A percentile compares a stretch with the other conserved stretches of the same genome.
Evolutionary conservation across 352 stramenopile genomes (phyloP).

Genomic region (Phytopythium vexans): DNA sequence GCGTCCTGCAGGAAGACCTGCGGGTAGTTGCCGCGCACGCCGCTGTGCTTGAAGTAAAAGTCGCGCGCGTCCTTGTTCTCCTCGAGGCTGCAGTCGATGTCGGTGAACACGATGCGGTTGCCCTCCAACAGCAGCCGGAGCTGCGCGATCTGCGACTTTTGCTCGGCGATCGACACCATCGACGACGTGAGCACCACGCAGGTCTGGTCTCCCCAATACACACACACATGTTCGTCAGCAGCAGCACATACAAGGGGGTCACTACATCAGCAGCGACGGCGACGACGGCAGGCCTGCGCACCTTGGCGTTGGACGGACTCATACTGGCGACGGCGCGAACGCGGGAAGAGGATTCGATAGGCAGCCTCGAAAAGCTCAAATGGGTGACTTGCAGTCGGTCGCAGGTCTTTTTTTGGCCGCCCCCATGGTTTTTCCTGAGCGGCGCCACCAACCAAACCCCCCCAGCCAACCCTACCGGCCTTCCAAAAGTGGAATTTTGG

Average conservation of each 20-base stretch:
- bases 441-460: too few relatives aligned
- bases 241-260: not conserved
- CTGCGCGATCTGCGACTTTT: conserved; percentile 75
- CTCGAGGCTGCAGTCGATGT: conserved; percentile 79
- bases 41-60: conserved; percentile 72
- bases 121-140: conserved; percentile 68
- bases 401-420: too few relatives aligned
- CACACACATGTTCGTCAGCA: not conserved
- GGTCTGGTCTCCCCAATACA: conserved; percentile 11
- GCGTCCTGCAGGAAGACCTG: conserved; percentile 79
- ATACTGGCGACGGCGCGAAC: not conserved
- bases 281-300: not conserved
- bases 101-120: conserved; percentile 66
- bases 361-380: not conserved
- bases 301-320: conserved; percentile 3
- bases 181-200: conserved; percentile 78
- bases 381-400: not conserved
- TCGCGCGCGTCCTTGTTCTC: conserved; percentile 76
- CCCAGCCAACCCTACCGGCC: too few relatives aligned
- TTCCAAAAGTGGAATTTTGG: too few relatives aligned
- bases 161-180: conserved; percentile 67
- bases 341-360: not conserved
- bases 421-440: too few relatives aligned
- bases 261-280: too few relatives aligned
- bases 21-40: conserved; percentile 81